These are phyloP conservation scores for Telfairia occidentalis DNA, from an alignment of 331 rosid species.

Conservation along the genomic window DNA sequence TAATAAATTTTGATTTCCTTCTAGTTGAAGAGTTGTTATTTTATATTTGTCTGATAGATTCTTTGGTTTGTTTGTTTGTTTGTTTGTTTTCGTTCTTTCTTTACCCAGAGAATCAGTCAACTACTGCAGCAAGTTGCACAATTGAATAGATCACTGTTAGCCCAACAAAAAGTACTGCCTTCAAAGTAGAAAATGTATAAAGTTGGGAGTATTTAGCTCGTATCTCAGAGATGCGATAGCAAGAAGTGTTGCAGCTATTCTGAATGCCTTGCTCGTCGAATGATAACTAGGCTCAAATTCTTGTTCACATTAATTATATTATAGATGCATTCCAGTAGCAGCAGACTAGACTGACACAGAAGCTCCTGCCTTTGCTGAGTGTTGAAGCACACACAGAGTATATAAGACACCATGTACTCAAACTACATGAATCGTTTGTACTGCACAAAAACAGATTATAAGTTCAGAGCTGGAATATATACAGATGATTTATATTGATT, in stretches of 20 bases:
- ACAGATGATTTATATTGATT: neutral
- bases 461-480: neutral
- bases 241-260: neutral
- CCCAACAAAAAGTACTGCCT: neutral
- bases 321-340: neutral
- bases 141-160: neutral
- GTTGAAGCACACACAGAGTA: neutral
- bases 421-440: neutral
- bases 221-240: neutral
- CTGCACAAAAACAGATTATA: neutral
- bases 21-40: neutral
- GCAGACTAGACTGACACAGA: neutral
- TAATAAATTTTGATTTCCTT: neutral
- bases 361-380: neutral
- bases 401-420: neutral
- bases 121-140: neutral
- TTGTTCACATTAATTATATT: neutral
- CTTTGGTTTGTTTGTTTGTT: neutral
- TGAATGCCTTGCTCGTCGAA: neutral
- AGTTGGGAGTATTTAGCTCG: neutral
- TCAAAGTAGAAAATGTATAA: neutral
- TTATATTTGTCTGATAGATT: neutral
- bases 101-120: neutral
- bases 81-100: too few relatives aligned
- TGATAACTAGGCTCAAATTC: neutral